Evolutionary conservation across 495 filamentous ascomycete species (phyloP).

Genomic region (Durotheca rogersii): DNA sequence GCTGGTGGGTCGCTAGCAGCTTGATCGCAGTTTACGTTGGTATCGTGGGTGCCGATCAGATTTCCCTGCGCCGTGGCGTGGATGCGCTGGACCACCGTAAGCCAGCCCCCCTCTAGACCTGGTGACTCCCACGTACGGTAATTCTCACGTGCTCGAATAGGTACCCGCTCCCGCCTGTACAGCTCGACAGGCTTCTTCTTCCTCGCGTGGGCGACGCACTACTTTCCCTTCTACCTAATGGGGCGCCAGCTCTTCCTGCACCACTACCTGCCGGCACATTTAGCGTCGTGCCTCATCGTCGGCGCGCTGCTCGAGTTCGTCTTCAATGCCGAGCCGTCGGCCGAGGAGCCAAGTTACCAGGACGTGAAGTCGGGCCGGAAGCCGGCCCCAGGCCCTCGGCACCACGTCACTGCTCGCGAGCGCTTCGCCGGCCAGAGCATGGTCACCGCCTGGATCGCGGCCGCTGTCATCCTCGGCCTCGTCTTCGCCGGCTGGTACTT

Average conservation of each 20-base stretch:
- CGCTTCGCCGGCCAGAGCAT: slow-evolving; percentile 78
- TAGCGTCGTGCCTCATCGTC: slow-evolving; percentile 88
- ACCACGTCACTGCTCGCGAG: slow-evolving; percentile 71
- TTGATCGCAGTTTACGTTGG: slow-evolving; percentile 91
- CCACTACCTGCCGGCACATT: slow-evolving; percentile 93
- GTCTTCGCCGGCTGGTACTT: slow-evolving; percentile 83
- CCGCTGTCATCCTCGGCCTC: slow-evolving; percentile 63
- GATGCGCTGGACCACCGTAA: slow-evolving; percentile 92
- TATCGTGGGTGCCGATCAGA: slow-evolving; percentile 87
- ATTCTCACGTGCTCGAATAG: slow-evolving; percentile 45
- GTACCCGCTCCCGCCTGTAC: slow-evolving; percentile 89
- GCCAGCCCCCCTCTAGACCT: slow-evolving; percentile 39
- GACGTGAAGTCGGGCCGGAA: slow-evolving; percentile 57
- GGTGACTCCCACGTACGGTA: neutral
- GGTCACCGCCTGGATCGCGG: slow-evolving; percentile 74
- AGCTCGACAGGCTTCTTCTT: slow-evolving; percentile 99
- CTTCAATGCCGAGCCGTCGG: slow-evolving; percentile 81
- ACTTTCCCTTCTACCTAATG: slow-evolving; percentile 98
- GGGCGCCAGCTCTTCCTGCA: slow-evolving; percentile 96
- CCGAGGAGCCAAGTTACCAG: slow-evolving; percentile 45
- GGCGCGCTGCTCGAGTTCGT: slow-evolving; percentile 97
- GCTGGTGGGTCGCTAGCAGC: slow-evolving; percentile 95
- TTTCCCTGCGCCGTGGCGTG: slow-evolving; percentile 86
- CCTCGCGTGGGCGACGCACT: slow-evolving; percentile 96
- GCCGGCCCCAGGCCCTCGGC: slow-evolving; percentile 40